Base-by-base conservation (phyloP, 164 flowering plant species). In the Piper longum region DNA sequence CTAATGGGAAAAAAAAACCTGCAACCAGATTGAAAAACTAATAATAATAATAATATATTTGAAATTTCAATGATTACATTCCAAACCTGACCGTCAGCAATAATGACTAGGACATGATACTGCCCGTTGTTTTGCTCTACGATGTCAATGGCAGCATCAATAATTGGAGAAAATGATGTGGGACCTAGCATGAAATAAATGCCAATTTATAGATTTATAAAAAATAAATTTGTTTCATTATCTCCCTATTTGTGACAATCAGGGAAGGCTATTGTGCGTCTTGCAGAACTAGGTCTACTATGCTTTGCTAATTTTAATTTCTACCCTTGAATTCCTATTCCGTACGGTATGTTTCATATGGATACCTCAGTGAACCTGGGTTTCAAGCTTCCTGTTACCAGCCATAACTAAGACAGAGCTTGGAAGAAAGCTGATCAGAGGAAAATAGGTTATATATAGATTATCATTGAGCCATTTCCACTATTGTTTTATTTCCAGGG, bases 51-150 rank as follows among this genome's bases (percentile, higher is more conserved):
- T 19, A 4, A 4, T 26, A 26, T 7, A 6, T 26, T 26, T 26
- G 41, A 36, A 57, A 7, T 26, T 2, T 48, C 14, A 36, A 39
- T 26, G 58, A 14, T 11, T 16, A 57, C 26, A 43, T 51, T 45
- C 70, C 3, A 1, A 64, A 89, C 96, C 95, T 90, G 95, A 54
- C 97, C 97, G 78, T 91, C 97, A 13, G 97, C 96, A 62, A 91
- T 73, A 61, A 91, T 88, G 69, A 88, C 95, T 61, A 91, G 91
- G 65, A 91, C 93, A 73, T 91, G 97, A 73, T 88, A 91, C 69
- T 83, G 96, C 71, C 84, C 71, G 39, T 76, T 71, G 74, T 74
- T 85, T 70, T 62, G 68, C 76, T 85, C 92, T 61, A 91, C 96
- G 62, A 91, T 88, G 70, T 82, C 91, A 71, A 88, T 75, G 54